Conservation (phyloP, 2,329 filamentous ascomycete species). For the Colletotrichum sp. region DNA sequence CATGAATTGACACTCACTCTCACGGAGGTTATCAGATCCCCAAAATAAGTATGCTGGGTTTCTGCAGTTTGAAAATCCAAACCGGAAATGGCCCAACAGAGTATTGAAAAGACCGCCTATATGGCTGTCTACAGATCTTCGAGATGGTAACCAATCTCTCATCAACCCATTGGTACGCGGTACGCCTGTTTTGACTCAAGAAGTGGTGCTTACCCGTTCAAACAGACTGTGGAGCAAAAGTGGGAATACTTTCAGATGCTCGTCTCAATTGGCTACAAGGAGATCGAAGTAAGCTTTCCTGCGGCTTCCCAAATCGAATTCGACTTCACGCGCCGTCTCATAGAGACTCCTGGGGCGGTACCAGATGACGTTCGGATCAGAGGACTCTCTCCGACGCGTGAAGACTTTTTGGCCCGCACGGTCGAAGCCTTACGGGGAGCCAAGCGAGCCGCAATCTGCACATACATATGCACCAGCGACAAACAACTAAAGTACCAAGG, state of each 20-base stretch:
- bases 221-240: neutral
- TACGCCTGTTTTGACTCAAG: neutral
- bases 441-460: neutral
- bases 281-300: conserved; percentile 1
- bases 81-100: neutral
- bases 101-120: neutral
- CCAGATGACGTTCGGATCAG: neutral
- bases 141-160: neutral
- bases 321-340: neutral
- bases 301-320: neutral
- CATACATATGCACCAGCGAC: conserved; percentile 3
- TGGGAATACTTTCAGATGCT: conserved; percentile 11
- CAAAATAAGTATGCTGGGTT: conserved; percentile 3
- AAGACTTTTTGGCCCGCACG: conserved; percentile 1
- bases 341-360: neutral
- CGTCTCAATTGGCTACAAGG: neutral
- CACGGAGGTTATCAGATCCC: neutral
- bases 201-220: neutral
- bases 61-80: neutral
- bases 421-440: neutral
- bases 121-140: neutral
- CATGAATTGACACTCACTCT: neutral
- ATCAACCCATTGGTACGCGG: neutral
- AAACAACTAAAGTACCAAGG: neutral
- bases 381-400: neutral